Percentiles rank a stretch among this genome's conserved stretches.
Evolutionary conservation across 2,329 filamentous ascomycete species (phyloP).

Genomic region (Penicillium rolfsii): DNA sequence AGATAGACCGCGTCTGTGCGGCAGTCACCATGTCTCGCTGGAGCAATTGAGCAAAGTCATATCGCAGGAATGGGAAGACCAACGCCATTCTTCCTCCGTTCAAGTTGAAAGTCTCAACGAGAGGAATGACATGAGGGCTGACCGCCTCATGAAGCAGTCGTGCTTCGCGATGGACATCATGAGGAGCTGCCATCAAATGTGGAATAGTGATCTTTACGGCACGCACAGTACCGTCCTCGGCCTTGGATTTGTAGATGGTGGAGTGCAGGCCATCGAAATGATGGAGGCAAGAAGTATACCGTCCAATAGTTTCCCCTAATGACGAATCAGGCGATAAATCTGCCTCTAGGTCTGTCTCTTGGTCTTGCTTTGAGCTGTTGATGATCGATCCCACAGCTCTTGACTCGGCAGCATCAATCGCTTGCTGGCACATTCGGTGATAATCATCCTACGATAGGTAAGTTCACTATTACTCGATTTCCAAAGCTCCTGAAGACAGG

Average conservation of each 20-base stretch:
- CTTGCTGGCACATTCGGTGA: conserved; percentile 47
- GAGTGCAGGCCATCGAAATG: conserved; percentile 75
- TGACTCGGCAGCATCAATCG: conserved; percentile 38
- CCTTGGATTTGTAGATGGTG: conserved; percentile 72
- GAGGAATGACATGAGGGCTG: conserved; percentile 63
- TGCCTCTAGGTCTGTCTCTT: conserved; percentile 21
- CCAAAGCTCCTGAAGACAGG: neutral
- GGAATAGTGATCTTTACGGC: conserved; percentile 88
- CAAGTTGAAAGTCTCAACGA: conserved; percentile 72
- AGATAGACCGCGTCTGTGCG: conserved; percentile 50
- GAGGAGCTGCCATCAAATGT: conserved; percentile 72
- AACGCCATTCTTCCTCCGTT: conserved; percentile 75
- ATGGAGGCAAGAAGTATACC: conserved; percentile 60
- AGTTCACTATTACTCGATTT: neutral
- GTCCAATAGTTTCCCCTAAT: conserved; percentile 53
- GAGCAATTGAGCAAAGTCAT: conserved; percentile 72
- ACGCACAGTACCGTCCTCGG: conserved; percentile 51
- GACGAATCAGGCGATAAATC: conserved; percentile 19
- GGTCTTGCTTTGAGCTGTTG: conserved; percentile 27
- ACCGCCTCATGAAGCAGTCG: conserved; percentile 69
- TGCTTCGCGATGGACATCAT: conserved; percentile 79
- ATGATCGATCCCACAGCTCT: conserved; percentile 28
- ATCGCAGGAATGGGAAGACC: conserved; percentile 80
- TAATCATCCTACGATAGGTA: conserved; percentile 59
- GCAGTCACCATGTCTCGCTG: conserved; percentile 48